Evolutionary conservation across 352 stramenopile species (phyloP).

Genomic region (Salisapilia sapeloensis): DNA sequence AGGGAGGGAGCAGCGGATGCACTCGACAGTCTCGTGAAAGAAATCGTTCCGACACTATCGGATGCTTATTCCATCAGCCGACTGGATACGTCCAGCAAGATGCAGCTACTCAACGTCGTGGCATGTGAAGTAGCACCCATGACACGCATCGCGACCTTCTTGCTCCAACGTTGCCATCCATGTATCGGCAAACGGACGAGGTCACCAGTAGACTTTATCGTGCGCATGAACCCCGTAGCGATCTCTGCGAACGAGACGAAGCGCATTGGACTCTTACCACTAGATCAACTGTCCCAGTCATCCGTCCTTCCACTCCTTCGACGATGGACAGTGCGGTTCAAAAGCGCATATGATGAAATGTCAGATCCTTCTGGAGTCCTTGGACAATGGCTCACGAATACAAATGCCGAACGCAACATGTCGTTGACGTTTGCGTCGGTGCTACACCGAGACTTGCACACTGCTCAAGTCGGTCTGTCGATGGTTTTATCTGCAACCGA

Average conservation of each 20-base stretch:
- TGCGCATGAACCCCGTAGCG: constrained; percentile 43
- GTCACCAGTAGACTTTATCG: constrained; percentile 2
- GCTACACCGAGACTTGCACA: constrained; percentile 49
- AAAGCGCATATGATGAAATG: constrained; percentile 62
- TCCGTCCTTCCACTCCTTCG: constrained; percentile 17
- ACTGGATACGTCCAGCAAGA: constrained; percentile 10
- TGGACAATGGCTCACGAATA: constrained; percentile 56
- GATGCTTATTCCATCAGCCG: constrained; percentile 10
- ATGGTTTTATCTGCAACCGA: constrained; percentile 41
- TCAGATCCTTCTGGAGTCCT: constrained; percentile 45
- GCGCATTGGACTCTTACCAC: constrained; percentile 28
- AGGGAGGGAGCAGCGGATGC: constrained; percentile 9
- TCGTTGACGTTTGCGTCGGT: constrained; percentile 19
- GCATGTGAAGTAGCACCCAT: constrained; percentile 58
- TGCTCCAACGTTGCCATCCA: constrained; percentile 20
- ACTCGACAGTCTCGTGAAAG: constrained; percentile 10
- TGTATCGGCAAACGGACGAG: constrained; percentile 3
- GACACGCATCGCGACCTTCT: constrained; percentile 44
- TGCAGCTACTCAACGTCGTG: constrained; percentile 52
- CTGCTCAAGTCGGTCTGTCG: constrained; percentile 60
- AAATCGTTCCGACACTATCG: constrained; percentile 9
- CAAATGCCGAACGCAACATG: constrained; percentile 18
- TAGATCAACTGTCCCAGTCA: constrained; percentile 7
- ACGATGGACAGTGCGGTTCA: constrained; percentile 49
- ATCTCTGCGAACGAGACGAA: constrained; percentile 24